Conservation (phyloP, 2,329 filamentous ascomycete genomes). For the Talaromyces sp. region DNA sequence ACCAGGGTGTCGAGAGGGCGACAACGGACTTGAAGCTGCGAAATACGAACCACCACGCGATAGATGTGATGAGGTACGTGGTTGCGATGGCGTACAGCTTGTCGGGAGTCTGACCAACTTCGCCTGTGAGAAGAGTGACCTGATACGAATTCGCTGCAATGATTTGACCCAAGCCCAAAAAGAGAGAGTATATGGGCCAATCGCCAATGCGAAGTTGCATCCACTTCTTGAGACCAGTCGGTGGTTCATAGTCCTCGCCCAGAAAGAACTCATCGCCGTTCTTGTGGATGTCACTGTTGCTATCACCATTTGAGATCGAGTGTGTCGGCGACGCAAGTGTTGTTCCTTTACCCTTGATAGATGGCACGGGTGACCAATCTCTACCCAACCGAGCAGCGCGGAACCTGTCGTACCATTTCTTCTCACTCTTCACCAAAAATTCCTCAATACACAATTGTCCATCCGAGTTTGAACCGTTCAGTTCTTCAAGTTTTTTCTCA, state of each 20-base stretch:
- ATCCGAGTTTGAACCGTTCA: constrained; percentile 57
- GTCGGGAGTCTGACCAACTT: constrained; percentile 55
- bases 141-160: constrained; percentile 65
- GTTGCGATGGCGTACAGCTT: constrained; percentile 60
- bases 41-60: constrained; percentile 62
- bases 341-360: constrained; percentile 30
- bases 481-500: constrained; percentile 53
- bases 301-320: constrained; percentile 42
- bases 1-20: constrained; percentile 58
- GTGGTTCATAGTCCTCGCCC: constrained; percentile 54
- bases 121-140: constrained; percentile 63
- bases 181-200: constrained; percentile 61
- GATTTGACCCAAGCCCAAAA: constrained; percentile 60
- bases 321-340: constrained; percentile 34
- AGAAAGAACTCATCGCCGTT: constrained; percentile 55
- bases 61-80: constrained; percentile 56
- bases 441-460: constrained; percentile 61
- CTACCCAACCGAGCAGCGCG: constrained; percentile 57
- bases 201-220: constrained; percentile 58
- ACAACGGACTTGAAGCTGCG: constrained; percentile 56
- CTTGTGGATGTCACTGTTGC: constrained; percentile 35
- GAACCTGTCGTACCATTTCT: constrained; percentile 62
- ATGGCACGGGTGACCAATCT: constrained; percentile 40
- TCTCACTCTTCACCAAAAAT: constrained; percentile 62
- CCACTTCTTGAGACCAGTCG: constrained; percentile 53